Evolutionary conservation across 202 grass and related monocot genomes (phyloP), one percentile per base, ranked within the genome.

Genomic region (Zizania palustris): DNA sequence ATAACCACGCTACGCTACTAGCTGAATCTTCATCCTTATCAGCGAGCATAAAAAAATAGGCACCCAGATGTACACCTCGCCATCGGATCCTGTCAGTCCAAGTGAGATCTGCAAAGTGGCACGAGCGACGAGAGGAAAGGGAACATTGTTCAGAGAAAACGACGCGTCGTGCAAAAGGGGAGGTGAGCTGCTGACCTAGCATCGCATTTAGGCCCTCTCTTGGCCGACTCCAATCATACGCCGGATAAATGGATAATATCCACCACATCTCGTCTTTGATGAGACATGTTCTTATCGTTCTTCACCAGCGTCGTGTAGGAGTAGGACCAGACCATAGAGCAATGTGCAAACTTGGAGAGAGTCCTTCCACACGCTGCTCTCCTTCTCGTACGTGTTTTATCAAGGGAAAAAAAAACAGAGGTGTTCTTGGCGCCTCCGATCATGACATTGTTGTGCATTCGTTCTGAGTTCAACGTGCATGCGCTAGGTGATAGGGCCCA

Each of bases 141-240:
- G 28, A 68, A 60, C 41, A 28, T 45, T 71, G 34, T 15, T 36
- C 15, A 36, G 4, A 5, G 64, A 77, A 44, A 84, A 40, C 7
- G 65, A 84, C 55, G 45, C 20, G 22, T 54, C 20, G 0, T 12
- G 83, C 7, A 41, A 2, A 74, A 35, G 21, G 21, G 45, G 60
- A n/a, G 16, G 56, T 12, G 70, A 63, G 63, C 64, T 64, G 63
- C 64, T 64, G 84, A 75, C 55, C 55, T 3, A 7, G 69, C 76
- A 39, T 19, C 67, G 49, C 58, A 41, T 28, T 50, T 14, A 9
- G 55, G 64, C 43, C 54, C 11, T 45, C 20, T 54, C 28, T 28
- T 28, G 28, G 28, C 28, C 70, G 34, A 20, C 63, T 49, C 62
- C 18, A 11, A 20, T 28, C 28, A 28, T 28, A 2, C n/a, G 61